Conservation (phyloP, 345 rosid species). For the Euclidium syriacum region DNA sequence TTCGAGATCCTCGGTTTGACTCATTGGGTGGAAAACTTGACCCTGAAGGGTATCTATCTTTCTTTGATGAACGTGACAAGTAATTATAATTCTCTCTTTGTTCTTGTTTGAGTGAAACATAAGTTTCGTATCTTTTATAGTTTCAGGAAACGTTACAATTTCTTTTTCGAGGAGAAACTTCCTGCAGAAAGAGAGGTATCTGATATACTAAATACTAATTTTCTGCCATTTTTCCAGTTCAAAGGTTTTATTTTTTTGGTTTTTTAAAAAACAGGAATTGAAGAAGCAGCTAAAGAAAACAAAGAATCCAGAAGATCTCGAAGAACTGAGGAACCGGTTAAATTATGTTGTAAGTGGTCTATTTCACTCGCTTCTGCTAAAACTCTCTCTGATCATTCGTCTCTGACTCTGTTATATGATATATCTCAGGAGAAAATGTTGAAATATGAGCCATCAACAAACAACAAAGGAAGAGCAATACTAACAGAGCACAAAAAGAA, state of each 20-base stretch:
- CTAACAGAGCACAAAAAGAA: conserved; percentile 73
- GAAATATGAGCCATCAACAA: conserved; percentile 58
- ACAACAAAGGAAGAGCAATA: conserved; percentile 53
- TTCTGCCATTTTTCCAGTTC: not conserved
- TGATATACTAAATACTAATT: not conserved
- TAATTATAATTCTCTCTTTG: not conserved
- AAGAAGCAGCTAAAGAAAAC: conserved; percentile 41
- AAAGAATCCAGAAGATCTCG: conserved; percentile 37
- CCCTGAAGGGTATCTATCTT: conserved; percentile 50
- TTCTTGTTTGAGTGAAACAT: conserved; percentile 2
- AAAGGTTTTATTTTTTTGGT: not conserved
- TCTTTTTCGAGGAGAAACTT: conserved; percentile 59
- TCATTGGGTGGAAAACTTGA: conserved; percentile 59
- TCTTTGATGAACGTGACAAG: not conserved
- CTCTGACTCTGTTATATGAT: not conserved
- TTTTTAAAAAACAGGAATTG: conserved; percentile 35
- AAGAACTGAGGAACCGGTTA: conserved; percentile 35
- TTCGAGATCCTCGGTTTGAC: conserved; percentile 80
- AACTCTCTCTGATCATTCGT: not conserved
- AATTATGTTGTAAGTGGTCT: conserved; percentile 55
- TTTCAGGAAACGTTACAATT: conserved; percentile 71
- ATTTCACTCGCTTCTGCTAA: not conserved
- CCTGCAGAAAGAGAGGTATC: conserved; percentile 43
- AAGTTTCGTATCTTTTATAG: conserved; percentile 32
- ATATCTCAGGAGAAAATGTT: conserved; percentile 60